Evolutionary conservation across 2,329 filamentous ascomycete genomes (phyloP), one percentile per base, ranked within the genome.

Genomic region (Stemphylium beticola): DNA sequence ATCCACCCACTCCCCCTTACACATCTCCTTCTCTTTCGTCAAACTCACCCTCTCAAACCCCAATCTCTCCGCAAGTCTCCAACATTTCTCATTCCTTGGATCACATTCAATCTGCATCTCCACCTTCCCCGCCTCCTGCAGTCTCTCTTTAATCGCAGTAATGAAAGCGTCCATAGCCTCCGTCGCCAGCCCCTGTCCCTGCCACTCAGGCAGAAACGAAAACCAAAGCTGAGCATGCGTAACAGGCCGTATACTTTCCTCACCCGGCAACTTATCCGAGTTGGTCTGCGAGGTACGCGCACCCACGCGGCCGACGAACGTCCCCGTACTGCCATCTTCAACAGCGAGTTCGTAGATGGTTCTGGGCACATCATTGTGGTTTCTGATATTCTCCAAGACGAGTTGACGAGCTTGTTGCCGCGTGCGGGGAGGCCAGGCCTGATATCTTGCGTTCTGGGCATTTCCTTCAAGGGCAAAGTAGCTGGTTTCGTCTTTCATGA

Each of bases 81-180:
- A 65, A 26, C 69, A 68, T 8, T 58, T 55, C 5, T 49, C 55
- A 40, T 75, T 75, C 32, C 72, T 49, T 4, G 73, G 72, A 62
- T 75, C 72, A 37, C 71, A 74, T 39, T 74, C 73, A 49, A 75
- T 74, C 36, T 74, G 65, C 40, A 74, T 45, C 20, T 65, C 61
- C 10, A 69, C 3, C 20, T 54, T 56, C 9, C 52, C 49, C 4
- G 49, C 55, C 5, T 46, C 44, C 20, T 59, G 41, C 22, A 55
- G 15, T 10, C 47, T 12, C 6, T 55, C 43, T 10, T 54, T 51
- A 3, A 75, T 24, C 4, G 61, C 50, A 0, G 53, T 40, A 15
- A 74, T 60, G 10, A 75, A 72, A 0, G 63, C 61, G 4, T 31
- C 34, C 65, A 72, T 64, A 5, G 72, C 72, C 32, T 74, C 73